A percentile compares a stretch with the other conserved stretches of the same genome.
These are phyloP conservation scores for Clarireedia sp. DNA, from an alignment of 2,329 filamentous ascomycete genomes.

Conservation along the genomic window DNA sequence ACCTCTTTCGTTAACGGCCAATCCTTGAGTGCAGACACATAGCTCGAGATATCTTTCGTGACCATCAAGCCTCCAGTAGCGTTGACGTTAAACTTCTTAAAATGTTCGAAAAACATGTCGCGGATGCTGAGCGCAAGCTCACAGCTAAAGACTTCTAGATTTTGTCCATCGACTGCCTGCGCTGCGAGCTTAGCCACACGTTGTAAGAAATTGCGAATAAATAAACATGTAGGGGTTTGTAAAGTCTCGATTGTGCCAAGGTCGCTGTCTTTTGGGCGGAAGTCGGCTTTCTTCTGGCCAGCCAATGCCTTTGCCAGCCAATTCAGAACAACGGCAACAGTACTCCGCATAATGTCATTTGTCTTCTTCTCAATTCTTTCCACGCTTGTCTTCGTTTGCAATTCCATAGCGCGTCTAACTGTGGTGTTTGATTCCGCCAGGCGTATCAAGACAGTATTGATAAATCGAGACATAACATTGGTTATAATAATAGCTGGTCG, in stretches of 20 bases:
- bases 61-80: conserved; percentile 92
- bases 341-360: conserved; percentile 59
- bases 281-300: conserved; percentile 64
- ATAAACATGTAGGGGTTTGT: conserved; percentile 77
- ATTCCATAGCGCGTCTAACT: conserved; percentile 66
- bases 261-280: conserved; percentile 59
- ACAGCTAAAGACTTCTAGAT: conserved; percentile 72
- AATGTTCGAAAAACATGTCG: conserved; percentile 76
- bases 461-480: conserved; percentile 88
- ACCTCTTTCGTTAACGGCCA: conserved; percentile 70
- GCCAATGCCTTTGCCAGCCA: conserved; percentile 57
- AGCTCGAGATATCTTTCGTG: conserved; percentile 91
- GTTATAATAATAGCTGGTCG: conserved; percentile 80
- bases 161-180: conserved; percentile 71
- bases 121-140: conserved; percentile 78
- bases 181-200: conserved; percentile 55
- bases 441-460: conserved; percentile 81
- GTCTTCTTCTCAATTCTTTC: conserved; percentile 61
- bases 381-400: conserved; percentile 50
- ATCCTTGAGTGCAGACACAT: conserved; percentile 74
- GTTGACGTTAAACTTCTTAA: conserved; percentile 89
- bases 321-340: conserved; percentile 55
- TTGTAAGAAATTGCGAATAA: conserved; percentile 72
- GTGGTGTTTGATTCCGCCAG: conserved; percentile 85
- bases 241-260: conserved; percentile 61